These are phyloP conservation scores for Pachysolen tannophilus DNA, from an alignment of 805 yeast species.

Conservation along the genomic window DNA sequence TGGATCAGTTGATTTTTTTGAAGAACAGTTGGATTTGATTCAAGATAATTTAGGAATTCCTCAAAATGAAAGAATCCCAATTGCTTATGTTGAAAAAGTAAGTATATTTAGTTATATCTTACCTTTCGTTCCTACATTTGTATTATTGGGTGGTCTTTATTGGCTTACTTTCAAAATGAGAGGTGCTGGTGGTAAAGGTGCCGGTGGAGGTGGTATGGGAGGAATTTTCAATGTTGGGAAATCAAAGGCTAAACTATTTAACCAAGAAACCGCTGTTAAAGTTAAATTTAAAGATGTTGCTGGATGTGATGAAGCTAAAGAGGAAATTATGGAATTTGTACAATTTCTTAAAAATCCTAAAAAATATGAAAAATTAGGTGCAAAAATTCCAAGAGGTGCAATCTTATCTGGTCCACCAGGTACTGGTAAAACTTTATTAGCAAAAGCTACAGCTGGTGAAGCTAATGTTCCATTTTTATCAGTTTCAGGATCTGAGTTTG, in stretches of 20 bases:
- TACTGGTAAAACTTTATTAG: constrained; percentile 95
- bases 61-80: constrained; percentile 66
- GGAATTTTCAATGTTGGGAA: constrained; percentile 82
- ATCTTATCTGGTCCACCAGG: constrained; percentile 98
- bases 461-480: constrained; percentile 96
- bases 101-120: constrained; percentile 52
- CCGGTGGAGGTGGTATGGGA: constrained; percentile 67
- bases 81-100: constrained; percentile 68
- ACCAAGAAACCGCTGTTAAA: constrained; percentile 85
- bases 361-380: constrained; percentile 89
- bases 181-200: constrained; percentile 36
- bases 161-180: constrained; percentile 57
- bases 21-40: constrained; percentile 65
- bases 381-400: constrained; percentile 97
- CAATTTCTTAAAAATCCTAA: constrained; percentile 83
- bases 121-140: constrained; percentile 81
- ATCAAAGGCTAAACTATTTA: constrained; percentile 84
- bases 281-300: constrained; percentile 92
- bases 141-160: constrained; percentile 82
- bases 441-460: constrained; percentile 99
- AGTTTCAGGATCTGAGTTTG: constrained; percentile 96
- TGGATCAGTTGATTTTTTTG: constrained; percentile 87
- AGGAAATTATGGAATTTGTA: constrained; percentile 97
- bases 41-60: constrained; percentile 64
- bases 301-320: constrained; percentile 95